phyloP scores from a whole-genome alignment of 2,329 filamentous ascomycete genomes.

The Botrytis squamosa region DNA sequence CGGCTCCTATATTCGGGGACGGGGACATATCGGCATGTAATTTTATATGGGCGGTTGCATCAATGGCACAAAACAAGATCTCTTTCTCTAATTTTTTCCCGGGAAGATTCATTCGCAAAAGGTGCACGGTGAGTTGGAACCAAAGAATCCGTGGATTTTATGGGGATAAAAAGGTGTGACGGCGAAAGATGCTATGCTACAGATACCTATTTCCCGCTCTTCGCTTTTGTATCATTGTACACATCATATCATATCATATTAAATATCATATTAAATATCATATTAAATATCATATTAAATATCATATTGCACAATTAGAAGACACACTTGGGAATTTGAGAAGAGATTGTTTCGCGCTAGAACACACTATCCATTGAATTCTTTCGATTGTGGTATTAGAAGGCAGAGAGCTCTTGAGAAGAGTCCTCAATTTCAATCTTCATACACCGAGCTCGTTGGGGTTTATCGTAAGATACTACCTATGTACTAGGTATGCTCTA shows the following conservation, averaged over 20 bases:
- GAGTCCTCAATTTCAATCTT: not conserved
- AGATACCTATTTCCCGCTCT: not conserved
- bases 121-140: not conserved
- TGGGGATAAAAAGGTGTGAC: not conserved
- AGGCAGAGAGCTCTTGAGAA: not conserved
- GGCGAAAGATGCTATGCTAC: not conserved
- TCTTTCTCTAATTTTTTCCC: not conserved
- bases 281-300: not conserved
- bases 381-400: not conserved
- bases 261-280: not conserved
- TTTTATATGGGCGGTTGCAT: not conserved
- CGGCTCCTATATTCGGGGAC: not conserved
- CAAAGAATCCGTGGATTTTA: not conserved
- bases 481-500: not conserved
- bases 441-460: not conserved
- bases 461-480: not conserved
- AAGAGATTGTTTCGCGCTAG: not conserved
- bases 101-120: not conserved
- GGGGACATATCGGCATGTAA: not conserved
- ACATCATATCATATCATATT: not conserved
- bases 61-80: not conserved
- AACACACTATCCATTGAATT: not conserved
- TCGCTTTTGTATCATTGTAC: constrained; percentile 10
- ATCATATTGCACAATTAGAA: not conserved
- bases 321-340: not conserved